Base-by-base conservation (phyloP, 495 filamentous ascomycete genomes). In the Hypoxylon fragiforme region DNA sequence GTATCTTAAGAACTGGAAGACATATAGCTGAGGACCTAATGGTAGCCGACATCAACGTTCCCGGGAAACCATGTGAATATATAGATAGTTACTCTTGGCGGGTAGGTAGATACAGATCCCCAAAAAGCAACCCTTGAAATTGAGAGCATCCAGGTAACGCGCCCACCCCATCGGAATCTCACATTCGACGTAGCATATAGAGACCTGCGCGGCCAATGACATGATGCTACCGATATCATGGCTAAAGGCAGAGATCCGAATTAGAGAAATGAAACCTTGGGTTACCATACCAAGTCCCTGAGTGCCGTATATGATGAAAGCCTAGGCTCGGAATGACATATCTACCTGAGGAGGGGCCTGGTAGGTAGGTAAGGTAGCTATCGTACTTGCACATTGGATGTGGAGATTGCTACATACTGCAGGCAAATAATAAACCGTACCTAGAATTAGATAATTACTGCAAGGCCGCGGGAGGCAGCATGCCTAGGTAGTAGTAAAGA, bases 221-320 rank as follows among this genome's bases (percentile, higher is more conserved):
- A 43, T 15, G 32, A 36, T 14, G 11, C 0, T 9, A 24, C 28
- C 15, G 9, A 11, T 52, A 21, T 54, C 38, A 15, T 62, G 59
- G 53, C 59, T 62, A 63, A 63, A 63, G 22, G 38, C 40, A 63
- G 35, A 50, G 54, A 16, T 44, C 51, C 43, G 43, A 18, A 11
- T 41, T 44, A 42, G 44, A 16, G 20, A 9, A 31, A 52, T 47
- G 54, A 34, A 49, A 54, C 43, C 13, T 50, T 30, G 49, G 34
- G 44, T 57, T 44, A 19, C 44, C 24, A 42, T 51, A 41, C 18
- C 9, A 52, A 41, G 9, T 4, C 24, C 24, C 9, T 28, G 24
- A n/a, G 38, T 43, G 22, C 15, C 15, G 6, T 39, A 11, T 1
- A 43, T 43, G 13, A 38, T 20, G 19, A 28, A 36, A 36, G 19